Conservation (phyloP, 2,329 filamentous ascomycete genomes). For the Aspergillus ochraceus region DNA sequence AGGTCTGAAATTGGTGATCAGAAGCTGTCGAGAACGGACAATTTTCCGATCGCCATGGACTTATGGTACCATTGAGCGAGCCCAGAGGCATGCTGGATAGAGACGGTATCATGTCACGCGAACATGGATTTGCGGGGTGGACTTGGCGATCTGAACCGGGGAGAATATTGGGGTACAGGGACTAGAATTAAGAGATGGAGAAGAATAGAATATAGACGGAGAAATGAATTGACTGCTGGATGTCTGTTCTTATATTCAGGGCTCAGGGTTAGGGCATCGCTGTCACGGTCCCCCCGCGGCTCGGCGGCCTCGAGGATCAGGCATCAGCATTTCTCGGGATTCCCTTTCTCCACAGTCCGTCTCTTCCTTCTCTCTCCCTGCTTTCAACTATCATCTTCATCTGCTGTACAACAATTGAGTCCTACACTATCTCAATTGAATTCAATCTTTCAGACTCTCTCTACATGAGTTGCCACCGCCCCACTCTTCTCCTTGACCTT, state of each 20-base stretch:
- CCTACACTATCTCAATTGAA: too few relatives aligned
- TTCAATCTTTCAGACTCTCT: neutral
- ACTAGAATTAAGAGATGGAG: neutral
- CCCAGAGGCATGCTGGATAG: neutral
- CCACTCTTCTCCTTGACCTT: neutral
- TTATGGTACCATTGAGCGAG: neutral
- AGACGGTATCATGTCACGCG: neutral
- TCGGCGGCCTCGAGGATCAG: neutral
- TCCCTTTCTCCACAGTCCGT: neutral
- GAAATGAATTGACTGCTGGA: too few relatives aligned
- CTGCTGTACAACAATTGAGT: too few relatives aligned
- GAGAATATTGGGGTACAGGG: neutral
- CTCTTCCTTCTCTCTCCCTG: neutral
- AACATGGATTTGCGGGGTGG: neutral
- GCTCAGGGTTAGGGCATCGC: neutral
- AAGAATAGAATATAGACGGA: too few relatives aligned
- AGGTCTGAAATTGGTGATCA: neutral
- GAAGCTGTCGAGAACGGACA: neutral
- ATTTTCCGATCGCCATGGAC: neutral
- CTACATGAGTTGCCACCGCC: neutral
- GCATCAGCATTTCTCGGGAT: neutral
- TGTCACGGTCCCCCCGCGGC: neutral
- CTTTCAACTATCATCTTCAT: neutral
- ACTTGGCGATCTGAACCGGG: neutral
- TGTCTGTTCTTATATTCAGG: neutral